Evolutionary conservation across 495 filamentous ascomycete genomes (phyloP), one percentile per base, ranked within the genome.

Genomic region (Penicillium longicatenatum): DNA sequence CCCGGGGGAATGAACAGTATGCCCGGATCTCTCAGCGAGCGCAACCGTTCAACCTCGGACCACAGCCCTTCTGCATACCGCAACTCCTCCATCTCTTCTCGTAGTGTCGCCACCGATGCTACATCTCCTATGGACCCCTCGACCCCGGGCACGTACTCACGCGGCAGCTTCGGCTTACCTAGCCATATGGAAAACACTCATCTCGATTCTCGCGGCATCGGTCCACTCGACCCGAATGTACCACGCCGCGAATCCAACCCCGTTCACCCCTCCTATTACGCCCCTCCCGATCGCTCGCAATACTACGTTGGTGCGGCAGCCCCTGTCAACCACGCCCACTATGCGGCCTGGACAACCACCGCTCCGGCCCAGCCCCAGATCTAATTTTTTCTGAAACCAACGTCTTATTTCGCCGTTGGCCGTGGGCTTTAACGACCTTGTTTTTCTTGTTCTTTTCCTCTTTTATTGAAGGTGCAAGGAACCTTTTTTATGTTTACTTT

Each of bases 291-390:
- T 54, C 65, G 72, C 41, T 63, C 68, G 26, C 70, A 62, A 45
- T 79, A 79, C 53, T 79, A 79, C 47, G 58, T 76, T 42, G 64
- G 64, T 19, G 65, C 66, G 11, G 57, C 67, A 0, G 50, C 64
- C 3, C 66, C 70, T 4, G 61, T 67, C 4, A 65, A 69, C 29
- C 73, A 76, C 54, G 55, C 70, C 2, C 70, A 66, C 42, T 79
- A 79, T 47, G 70, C 73, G 8, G 63, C 73, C 14, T 77, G 75
- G 75, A 72, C 74, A 31, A 78, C 76, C 6, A 69, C 75, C 20
- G 72, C 76, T 9, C 69, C 73, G 14, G 71, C 74, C n/a, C 76
- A 77, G 50, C 75, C 75, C 17, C 76, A 75, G 52, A 76, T 79
- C 24, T 79, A 63, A 74, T 59, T 37, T 37, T 26, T 37, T 29